Evolutionary conservation across 306 rosid genomes (phyloP), one percentile per base, ranked within the genome.

Genomic region (Oemleria cerasiformis): DNA sequence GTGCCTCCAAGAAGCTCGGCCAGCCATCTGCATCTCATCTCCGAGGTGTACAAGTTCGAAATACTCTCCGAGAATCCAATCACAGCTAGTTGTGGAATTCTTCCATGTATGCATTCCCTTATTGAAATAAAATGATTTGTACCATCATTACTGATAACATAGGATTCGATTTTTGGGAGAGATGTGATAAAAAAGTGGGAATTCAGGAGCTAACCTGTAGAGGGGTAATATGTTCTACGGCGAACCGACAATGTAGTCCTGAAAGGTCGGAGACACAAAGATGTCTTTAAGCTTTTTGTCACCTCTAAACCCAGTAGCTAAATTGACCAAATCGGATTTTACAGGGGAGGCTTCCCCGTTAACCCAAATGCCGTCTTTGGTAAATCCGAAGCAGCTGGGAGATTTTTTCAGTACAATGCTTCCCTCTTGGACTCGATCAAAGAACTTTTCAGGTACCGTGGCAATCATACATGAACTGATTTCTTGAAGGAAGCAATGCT

Each of bases 21-120:
- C 4, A 91, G 48, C 97, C 92, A 88, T 47, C 87, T 78, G 43
- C 95, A 79, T 63, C 92, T 83, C 78, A 88, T 85, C 75, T 91
- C 88, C 0, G 90, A 87, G 7, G 83, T 84, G 63, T 74, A 84
- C 77, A 88, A 76, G 75, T 81, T 80, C 6, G 85, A 69, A n/a
- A 70, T 51, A 45, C 82, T 81, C 9, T 73, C 74, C 10, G 92
- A 78, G 81, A 76, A 77, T 50, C 88, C 90, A 12, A 84, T 69
- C 55, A 86, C 82, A 7, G 83, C 88, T 40, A 79, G 56, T 7
- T 81, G 85, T 41, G 85, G 82, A 67, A 86, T 73, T 63, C 67
- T 41, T 8, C 87, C 83, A 72, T 85, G 88, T 36, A 86, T 70
- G 74, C 88, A 80, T 69, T 75, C 81, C 77, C 82, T 78, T 64